Conservation (phyloP, 257 asterid species). For the Nicotiana noctiflora region DNA sequence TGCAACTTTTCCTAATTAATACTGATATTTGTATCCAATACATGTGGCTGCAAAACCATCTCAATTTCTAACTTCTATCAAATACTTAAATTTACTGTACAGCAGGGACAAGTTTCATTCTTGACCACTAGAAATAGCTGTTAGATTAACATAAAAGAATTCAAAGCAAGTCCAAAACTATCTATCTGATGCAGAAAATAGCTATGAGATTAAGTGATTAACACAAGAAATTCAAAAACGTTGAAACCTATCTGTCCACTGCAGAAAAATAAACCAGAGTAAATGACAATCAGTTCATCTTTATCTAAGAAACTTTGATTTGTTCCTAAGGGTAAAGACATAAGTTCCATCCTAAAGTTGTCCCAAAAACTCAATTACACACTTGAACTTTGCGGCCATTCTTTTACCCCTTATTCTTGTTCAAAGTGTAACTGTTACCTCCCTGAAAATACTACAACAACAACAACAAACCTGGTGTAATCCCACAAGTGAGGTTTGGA, state of each 20-base stretch:
- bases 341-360: too few species aligned
- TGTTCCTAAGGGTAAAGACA: background rate
- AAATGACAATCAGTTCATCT: constrained; percentile 7
- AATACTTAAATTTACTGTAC: background rate
- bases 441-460: too few species aligned
- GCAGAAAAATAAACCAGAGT: background rate
- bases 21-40: background rate
- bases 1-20: background rate
- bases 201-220: background rate
- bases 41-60: background rate
- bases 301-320: background rate
- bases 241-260: background rate
- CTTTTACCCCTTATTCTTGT: too few species aligned
- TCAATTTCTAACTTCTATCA: background rate
- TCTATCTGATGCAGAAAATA: background rate
- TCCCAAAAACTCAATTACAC: too few species aligned
- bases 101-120: background rate
- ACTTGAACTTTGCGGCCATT: too few species aligned
- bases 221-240: background rate
- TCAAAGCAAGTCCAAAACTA: background rate
- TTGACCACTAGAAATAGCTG: background rate
- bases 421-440: too few species aligned
- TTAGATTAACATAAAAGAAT: background rate
- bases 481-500: too few species aligned
- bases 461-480: too few species aligned